Evolutionary conservation across 306 rosid species (phyloP), one percentile per base, ranked within the genome.

Genomic region (Vigna unguiculata): DNA sequence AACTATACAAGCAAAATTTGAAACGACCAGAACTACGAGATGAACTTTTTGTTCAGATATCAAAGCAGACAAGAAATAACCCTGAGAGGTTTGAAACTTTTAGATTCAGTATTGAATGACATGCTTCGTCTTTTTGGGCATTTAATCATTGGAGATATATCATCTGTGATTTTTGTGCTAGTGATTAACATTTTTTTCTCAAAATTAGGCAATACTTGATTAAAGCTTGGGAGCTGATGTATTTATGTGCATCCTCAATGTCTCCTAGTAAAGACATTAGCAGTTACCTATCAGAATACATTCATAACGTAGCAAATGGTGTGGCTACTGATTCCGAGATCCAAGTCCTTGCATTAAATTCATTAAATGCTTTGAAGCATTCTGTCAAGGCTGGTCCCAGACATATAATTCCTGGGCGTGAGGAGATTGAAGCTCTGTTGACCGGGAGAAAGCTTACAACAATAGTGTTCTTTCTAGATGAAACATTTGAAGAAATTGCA

Each of bases 181-280:
- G 16, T 36, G 53, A 19, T 8, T 79, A 36, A 72, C 73, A 45
- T 79, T 2, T 69, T 19, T 80, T 36, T 82, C 38, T 78, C 16
- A 51, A 30, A 80, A 71, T 62, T 80, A 92, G 99, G 93, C 91
- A 89, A 77, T 96, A 72, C 71, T 80, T 89, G 88, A 82, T 87
- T 63, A 96, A 92, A 87, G 91, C 97, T 75, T 96, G 99, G 99
- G 98, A 96, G 86, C 83, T 96, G 66, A 89, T 96, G 96, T 88
- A 87, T 73, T 74, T 92, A 41, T 91, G 98, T 80, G 93, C 93
- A 63, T 92, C 99, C 58, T 87, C 96, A 55, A 96, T 96, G 96
- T 93, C 99, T 62, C 98, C 99, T 40, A 89, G 90, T 80, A 96
- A 96, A 89, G 99, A 96, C 63, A 89, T 96, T 58, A 90, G 90